phyloP scores from a whole-genome alignment of 305 asterid genomes.

The Fraxinus angustifolia region DNA sequence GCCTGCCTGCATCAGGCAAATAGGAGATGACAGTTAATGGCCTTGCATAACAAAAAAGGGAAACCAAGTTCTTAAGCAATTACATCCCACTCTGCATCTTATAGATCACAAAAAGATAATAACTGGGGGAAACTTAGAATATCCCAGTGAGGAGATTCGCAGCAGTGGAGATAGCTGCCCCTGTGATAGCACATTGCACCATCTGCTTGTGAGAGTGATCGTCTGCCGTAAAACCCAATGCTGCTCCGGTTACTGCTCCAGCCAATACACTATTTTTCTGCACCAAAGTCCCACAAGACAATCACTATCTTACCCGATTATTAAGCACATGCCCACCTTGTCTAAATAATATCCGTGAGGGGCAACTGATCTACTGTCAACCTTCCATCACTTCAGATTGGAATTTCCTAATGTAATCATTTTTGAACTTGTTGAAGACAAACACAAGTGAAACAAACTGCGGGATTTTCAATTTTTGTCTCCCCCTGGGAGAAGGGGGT shows the following conservation, averaged over 20 bases:
- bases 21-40: background rate
- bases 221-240: conserved; percentile 59
- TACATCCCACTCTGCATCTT: background rate
- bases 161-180: conserved; percentile 84
- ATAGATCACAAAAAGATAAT: background rate
- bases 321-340: background rate
- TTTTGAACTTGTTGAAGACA: background rate
- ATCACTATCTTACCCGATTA: background rate
- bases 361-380: background rate
- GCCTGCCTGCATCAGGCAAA: background rate
- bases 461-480: background rate
- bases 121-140: conserved; percentile 28
- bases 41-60: background rate
- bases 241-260: conserved; percentile 84
- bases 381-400: background rate
- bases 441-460: background rate
- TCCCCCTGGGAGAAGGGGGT: background rate
- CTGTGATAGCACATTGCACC: conserved; percentile 74
- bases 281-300: background rate
- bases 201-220: conserved; percentile 67
- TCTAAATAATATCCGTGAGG: background rate
- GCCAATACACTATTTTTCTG: conserved; percentile 85
- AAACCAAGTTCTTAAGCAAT: background rate
- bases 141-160: conserved; percentile 79
- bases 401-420: background rate